phyloP scores from a whole-genome alignment of 2,329 filamentous ascomycete species.

The Ophiosphaerella herpotricha region DNA sequence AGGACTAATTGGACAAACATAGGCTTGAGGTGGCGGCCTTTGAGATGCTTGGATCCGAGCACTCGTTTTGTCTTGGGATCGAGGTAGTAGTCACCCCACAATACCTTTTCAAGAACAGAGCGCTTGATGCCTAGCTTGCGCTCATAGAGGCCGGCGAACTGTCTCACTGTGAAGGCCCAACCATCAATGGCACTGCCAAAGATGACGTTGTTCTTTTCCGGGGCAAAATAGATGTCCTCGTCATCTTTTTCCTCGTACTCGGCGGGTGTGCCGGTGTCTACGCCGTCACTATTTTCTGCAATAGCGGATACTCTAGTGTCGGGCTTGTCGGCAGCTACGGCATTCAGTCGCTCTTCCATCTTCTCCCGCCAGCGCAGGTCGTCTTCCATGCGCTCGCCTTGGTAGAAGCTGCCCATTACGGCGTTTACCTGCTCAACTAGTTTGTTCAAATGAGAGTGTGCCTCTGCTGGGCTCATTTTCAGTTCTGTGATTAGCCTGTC shows the following conservation, averaged over 20 bases:
- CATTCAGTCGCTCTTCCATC: constrained; percentile 83
- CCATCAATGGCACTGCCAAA: constrained; percentile 97
- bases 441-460: constrained; percentile 85
- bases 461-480: constrained; percentile 88
- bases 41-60: constrained; percentile 86
- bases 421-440: constrained; percentile 96
- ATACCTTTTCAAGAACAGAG: constrained; percentile 82
- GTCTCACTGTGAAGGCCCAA: constrained; percentile 97
- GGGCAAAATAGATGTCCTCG: constrained; percentile 96
- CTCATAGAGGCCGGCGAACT: constrained; percentile 92
- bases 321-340: constrained; percentile 69
- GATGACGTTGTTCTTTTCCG: constrained; percentile 98
- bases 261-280: constrained; percentile 54
- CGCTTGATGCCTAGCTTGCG: constrained; percentile 96
- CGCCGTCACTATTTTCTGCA: constrained; percentile 59
- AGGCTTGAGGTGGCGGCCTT: constrained; percentile 87
- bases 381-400: constrained; percentile 98
- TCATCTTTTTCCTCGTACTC: constrained; percentile 90
- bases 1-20: constrained; percentile 97
- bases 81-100: constrained; percentile 96
- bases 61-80: constrained; percentile 97
- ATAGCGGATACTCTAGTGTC: constrained; percentile 52
- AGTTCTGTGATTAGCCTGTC: constrained; percentile 92
- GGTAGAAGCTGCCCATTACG: constrained; percentile 95
- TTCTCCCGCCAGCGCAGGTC: constrained; percentile 94